phyloP scores from a whole-genome alignment of 1,139 yeast genomes.

The Sugiyamaella paludigena region DNA sequence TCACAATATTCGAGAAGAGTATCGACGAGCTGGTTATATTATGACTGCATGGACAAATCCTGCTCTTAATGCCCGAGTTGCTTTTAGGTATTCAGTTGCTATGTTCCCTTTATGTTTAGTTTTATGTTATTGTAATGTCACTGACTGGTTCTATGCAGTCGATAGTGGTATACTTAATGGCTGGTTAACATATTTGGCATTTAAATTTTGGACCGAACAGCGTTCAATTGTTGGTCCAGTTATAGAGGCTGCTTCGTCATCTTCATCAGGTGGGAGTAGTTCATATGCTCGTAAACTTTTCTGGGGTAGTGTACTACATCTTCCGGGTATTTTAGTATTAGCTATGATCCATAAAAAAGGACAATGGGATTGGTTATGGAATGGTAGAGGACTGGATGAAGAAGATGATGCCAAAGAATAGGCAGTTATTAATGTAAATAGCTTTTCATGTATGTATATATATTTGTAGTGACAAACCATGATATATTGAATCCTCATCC shows the following conservation, averaged over 20 bases:
- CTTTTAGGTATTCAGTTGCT: slow-evolving; percentile 77
- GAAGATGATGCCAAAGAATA: neutral
- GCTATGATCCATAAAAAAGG: slow-evolving; percentile 96
- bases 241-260: slow-evolving; percentile 15
- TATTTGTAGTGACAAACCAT: too few species aligned
- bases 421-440: too few species aligned
- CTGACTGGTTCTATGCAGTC: slow-evolving; percentile 75
- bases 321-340: slow-evolving; percentile 82
- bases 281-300: slow-evolving; percentile 71
- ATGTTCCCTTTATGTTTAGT: slow-evolving; percentile 95
- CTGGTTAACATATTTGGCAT: slow-evolving; percentile 82
- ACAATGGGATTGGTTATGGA: slow-evolving; percentile 77
- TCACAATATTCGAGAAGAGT: slow-evolving; percentile 84
- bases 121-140: slow-evolving; percentile 69
- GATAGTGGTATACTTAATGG: slow-evolving; percentile 82
- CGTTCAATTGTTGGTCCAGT: slow-evolving; percentile 26
- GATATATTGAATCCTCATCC: too few species aligned
- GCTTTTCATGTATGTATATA: too few species aligned
- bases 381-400: slow-evolving; percentile 45
- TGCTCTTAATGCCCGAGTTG: slow-evolving; percentile 85
- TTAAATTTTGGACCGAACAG: slow-evolving; percentile 63
- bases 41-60: slow-evolving; percentile 97
- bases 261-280: slow-evolving; percentile 19
- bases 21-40: slow-evolving; percentile 88
- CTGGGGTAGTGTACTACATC: slow-evolving; percentile 93